phyloP scores from a whole-genome alignment of 192 early-diverging fungal species.

The Lobosporangium transversale region DNA sequence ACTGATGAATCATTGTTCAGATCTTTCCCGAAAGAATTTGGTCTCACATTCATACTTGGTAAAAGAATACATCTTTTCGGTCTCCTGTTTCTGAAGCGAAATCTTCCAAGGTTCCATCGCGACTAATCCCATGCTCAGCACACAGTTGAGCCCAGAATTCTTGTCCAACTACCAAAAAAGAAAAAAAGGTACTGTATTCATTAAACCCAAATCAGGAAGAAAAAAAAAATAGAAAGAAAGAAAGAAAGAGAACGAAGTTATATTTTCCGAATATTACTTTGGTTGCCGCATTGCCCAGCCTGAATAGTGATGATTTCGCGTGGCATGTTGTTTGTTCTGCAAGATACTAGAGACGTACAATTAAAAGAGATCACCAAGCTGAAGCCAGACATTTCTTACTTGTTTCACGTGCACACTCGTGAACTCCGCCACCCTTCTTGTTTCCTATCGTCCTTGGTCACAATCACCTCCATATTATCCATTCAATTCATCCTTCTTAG shows the following conservation, averaged over 20 bases:
- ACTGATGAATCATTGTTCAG: not conserved
- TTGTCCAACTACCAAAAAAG: slow-evolving; percentile 90
- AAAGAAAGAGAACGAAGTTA: not conserved
- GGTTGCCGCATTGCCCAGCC: slow-evolving; percentile 98
- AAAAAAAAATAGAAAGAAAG: not conserved
- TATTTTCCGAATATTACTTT: slow-evolving; percentile 67
- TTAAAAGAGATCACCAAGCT: no score
- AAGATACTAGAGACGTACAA: no score
- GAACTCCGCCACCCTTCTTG: no score
- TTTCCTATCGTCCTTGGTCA: no score
- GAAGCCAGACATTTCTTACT: no score
- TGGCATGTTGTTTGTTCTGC: slow-evolving; percentile 77
- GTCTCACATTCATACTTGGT: slow-evolving; percentile 88
- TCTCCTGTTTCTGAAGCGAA: slow-evolving; percentile 90
- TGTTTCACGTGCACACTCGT: no score
- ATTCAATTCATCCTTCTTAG: no score
- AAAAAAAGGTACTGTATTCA: no score
- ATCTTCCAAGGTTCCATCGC: slow-evolving; percentile 93
- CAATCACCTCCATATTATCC: no score
- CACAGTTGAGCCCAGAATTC: slow-evolving; percentile 97
- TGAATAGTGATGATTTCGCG: slow-evolving; percentile 97
- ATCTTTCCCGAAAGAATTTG: no score
- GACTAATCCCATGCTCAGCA: slow-evolving; percentile 93
- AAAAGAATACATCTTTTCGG: slow-evolving; percentile 98
- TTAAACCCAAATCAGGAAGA: no score